Base-by-base conservation (phyloP, 352 stramenopile species). In the Plasmopara viticola region DNA sequence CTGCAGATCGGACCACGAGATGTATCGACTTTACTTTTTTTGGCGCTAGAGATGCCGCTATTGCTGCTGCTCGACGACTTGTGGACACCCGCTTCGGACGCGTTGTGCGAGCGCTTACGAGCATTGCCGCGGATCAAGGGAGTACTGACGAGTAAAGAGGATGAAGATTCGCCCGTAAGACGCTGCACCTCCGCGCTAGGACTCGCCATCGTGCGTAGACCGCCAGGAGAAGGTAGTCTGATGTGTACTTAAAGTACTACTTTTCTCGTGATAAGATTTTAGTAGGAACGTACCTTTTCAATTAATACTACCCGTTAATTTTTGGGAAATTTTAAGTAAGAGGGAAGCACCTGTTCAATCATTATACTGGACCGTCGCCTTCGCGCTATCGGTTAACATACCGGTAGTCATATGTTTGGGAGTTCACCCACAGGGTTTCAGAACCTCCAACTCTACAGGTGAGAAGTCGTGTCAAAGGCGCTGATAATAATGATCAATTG, bases 11-110 rank as follows among this genome's bases (percentile, higher is more conserved):
- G 18, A 30, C 50, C 15, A n/a, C 28, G 58, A 9, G 53, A 53
- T 9, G 35, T 18, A 8, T 68, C 55, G 7, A 50, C 51, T 28
- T 58, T 75, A 56, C 56, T 63, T 49, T 75, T 74, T 37, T 68
- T 65, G 17, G 67, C 61, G 41, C 65, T 78, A 9, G 48, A 59
- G 10, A 63, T 35, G 13, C 20, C 31, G 51, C 35, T 64, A 51
- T 65, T 72, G 9, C 29, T 20, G 12, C 17, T 43, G 37, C 48
- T 63, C 10, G 56, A 60, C 14, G 28, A 18, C 44, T 66, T 68
- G 28, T 35, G 17, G 10, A 50, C 9, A 50, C 69, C 64, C 30
- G 60, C 51, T 25, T 68, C 63, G 2, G 39, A 56, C 15, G 48
- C 51, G n/a, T 51, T 35, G 37, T 68, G 64, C 20, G 45, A 60